Conservation (phyloP, 495 filamentous ascomycete species). For the Xylaria palmicola region DNA sequence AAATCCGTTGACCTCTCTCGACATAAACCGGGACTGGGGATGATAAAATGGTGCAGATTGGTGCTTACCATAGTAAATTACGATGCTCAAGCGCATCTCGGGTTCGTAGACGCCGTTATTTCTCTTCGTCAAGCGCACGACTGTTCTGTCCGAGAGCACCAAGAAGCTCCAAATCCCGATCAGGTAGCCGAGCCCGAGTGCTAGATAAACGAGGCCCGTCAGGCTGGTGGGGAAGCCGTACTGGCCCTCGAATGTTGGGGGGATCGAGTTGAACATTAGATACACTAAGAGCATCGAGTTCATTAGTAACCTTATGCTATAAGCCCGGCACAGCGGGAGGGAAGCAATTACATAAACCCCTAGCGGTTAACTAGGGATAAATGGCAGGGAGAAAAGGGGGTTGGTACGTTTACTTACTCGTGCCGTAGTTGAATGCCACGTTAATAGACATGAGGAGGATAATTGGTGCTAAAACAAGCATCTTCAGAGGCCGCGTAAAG, state of each 20-base stretch:
- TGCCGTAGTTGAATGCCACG: slow-evolving; percentile 71
- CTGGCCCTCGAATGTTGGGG: slow-evolving; percentile 53
- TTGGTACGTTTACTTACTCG: slow-evolving; percentile 22
- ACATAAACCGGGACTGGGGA: background rate
- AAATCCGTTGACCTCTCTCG: background rate
- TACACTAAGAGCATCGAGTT: slow-evolving; percentile 47
- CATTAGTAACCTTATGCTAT: background rate
- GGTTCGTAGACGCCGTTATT: slow-evolving; percentile 56
- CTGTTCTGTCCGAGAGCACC: slow-evolving; percentile 42
- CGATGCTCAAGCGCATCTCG: slow-evolving; percentile 50
- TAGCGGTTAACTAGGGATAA: background rate
- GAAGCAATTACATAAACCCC: too few relatives aligned
- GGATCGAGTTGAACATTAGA: slow-evolving; percentile 70
- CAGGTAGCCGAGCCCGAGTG: slow-evolving; percentile 45
- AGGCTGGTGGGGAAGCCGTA: slow-evolving; percentile 43
- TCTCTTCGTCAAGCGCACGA: slow-evolving; percentile 41
- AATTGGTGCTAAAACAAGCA: slow-evolving; percentile 61
- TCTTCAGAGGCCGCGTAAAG: slow-evolving; percentile 53
- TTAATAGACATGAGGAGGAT: slow-evolving; percentile 69
- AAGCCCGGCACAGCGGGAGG: too few relatives aligned
- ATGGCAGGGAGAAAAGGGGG: background rate
- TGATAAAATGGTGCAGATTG: background rate
- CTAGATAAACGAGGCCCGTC: slow-evolving; percentile 43
- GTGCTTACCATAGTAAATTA: slow-evolving; percentile 34
- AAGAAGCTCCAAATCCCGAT: slow-evolving; percentile 31